Evolutionary conservation across 2,329 filamentous ascomycete species (phyloP), one percentile per base, ranked within the genome.

Genomic region (Paraphoma chrysanthemicola): DNA sequence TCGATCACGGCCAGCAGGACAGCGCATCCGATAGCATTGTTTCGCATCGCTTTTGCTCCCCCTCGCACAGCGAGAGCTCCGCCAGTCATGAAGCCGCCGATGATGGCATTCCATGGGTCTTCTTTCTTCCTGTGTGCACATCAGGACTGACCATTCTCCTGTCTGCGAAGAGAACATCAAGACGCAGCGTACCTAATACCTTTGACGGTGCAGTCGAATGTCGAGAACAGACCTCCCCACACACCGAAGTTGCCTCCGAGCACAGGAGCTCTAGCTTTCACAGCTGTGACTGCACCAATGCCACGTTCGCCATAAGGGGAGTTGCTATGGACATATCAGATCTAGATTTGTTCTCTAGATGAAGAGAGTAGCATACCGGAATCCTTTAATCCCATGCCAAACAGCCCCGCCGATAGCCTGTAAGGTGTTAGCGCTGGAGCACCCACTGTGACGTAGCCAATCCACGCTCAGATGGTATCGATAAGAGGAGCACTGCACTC

Each of bases 71-170:
- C 95, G 29, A 99, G 85, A 23, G 93, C 87, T 68, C 95, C 95
- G 73, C 73, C 69, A 7, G 94, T 98, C 79, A 97, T 93, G 84
- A 97, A 97, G 53, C 95, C 94, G 41, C 94, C 94, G 68, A 93
- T 94, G 77, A 98, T 98, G 70, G 93, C 92, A 81, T 97, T 98
- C 82, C 92, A 98, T n/a, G 94, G 92, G 77, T 98, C 94, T 79
- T 98, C 94, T 88, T 97, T 98, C 84, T 94, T 91, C 31, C 43
- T 58, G 28, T 14, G 8, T 16, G 31, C 16, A 3, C 31, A 39
- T 53, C 31, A 53, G 49, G 33, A 36, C 33, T 10, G 9, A 10
- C 10, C 33, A 36, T 36, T 36, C 33, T 36, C 33, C 9, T 14
- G 14, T 3, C 3, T 10, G 2, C 33, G 23, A 36, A 36, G 33